Percentiles rank a stretch among this genome's conserved stretches.
Evolutionary conservation across 1,284 basidiomycete species (phyloP).

Genomic region (Lignosus rhinocerotis): DNA sequence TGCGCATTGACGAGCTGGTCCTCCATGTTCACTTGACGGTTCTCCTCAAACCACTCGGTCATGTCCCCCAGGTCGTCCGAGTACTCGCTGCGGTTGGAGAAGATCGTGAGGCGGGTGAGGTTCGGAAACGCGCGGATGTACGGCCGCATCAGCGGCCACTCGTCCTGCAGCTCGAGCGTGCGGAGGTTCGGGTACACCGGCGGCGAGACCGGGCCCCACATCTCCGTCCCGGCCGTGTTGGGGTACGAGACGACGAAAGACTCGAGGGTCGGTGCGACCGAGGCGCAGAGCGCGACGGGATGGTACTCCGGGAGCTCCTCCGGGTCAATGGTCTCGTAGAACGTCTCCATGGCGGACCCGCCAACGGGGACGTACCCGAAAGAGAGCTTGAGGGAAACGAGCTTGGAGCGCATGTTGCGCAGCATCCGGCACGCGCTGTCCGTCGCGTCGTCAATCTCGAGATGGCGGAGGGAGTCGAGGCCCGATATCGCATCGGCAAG

Average conservation of each 20-base stretch:
- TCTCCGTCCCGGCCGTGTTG: background rate
- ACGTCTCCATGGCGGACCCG: background rate
- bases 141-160: background rate
- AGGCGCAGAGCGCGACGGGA: background rate
- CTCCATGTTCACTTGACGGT: background rate
- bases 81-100: background rate
- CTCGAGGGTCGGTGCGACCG: conserved; percentile 3
- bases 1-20: background rate
- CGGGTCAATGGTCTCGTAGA: background rate
- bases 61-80: background rate
- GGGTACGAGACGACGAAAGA: background rate
- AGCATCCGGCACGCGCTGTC: background rate
- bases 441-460: background rate
- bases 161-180: conserved; percentile 3
- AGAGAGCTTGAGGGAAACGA: background rate
- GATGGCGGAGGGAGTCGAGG: background rate
- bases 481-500: background rate
- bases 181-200: background rate
- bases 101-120: background rate
- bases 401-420: background rate
- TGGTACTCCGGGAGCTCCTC: background rate
- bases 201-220: background rate
- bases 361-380: background rate
- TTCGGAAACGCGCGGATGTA: conserved; percentile 9
- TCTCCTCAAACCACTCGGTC: background rate